Evolutionary conservation across 345 rosid species (phyloP).

Genomic region (Melaleuca quinquenervia): DNA sequence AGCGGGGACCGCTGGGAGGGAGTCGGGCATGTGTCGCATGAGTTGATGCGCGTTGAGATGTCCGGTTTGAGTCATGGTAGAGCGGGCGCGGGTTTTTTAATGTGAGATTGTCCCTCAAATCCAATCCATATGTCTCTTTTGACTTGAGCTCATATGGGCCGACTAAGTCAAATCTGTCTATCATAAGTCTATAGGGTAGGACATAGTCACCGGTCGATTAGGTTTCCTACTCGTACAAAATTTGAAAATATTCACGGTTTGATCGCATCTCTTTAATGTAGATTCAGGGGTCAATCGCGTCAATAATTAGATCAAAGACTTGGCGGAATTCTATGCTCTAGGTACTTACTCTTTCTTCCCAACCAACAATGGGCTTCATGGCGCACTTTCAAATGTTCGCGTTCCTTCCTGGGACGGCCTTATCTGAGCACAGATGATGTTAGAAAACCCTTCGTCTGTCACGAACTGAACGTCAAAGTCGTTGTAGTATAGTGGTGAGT

Average conservation of each 20-base stretch:
- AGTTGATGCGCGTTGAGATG: not conserved
- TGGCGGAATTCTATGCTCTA: not conserved
- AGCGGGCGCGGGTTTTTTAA: too few relatives aligned
- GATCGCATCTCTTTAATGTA: not conserved
- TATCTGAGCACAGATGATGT: too few relatives aligned
- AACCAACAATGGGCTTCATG: not conserved
- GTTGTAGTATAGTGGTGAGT: conserved; percentile 97
- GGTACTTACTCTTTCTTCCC: not conserved
- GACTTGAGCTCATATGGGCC: rapidly evolving
- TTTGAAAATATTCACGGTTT: not conserved
- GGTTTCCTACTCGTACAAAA: not conserved
- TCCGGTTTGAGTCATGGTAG: not conserved
- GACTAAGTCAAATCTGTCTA: rapidly evolving
- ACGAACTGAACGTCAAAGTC: too few relatives aligned
- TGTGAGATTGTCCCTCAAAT: not conserved
- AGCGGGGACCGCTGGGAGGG: not conserved
- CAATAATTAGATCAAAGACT: not conserved
- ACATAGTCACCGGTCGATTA: not conserved
- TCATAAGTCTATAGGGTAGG: not conserved
- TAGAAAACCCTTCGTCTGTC: too few relatives aligned
- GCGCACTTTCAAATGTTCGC: not conserved
- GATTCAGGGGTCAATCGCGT: not conserved
- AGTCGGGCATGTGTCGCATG: not conserved
- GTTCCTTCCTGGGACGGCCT: too few relatives aligned
- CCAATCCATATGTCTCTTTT: not conserved